Conservation (phyloP, 257 asterid genomes). For the Paraleonurus japonicus region DNA sequence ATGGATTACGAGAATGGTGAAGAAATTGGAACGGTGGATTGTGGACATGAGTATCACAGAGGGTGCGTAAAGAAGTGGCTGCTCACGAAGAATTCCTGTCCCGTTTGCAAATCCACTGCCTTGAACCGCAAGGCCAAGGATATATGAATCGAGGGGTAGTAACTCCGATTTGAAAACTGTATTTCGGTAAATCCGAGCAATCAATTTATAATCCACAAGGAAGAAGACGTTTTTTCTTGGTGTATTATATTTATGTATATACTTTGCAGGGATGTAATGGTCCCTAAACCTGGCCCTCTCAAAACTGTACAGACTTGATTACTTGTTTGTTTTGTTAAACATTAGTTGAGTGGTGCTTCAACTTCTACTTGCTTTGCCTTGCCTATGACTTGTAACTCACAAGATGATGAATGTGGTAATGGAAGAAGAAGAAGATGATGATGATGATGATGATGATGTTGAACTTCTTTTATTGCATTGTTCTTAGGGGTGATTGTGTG, state of each 20-base stretch:
- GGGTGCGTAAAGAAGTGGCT: conserved; percentile 75
- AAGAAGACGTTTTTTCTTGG: conserved; percentile 31
- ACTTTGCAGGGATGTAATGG: conserved; percentile 39
- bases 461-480: too few species aligned
- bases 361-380: not conserved
- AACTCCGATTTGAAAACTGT: conserved; percentile 14
- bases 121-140: conserved; percentile 38
- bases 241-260: conserved; percentile 67
- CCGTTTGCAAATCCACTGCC: conserved; percentile 76
- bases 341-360: conserved; percentile 22
- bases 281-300: conserved; percentile 34
- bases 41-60: conserved; percentile 73
- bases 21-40: conserved; percentile 51
- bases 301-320: conserved; percentile 55
- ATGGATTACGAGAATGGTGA: conserved; percentile 49
- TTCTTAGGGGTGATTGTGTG: too few species aligned
- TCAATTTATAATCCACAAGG: conserved; percentile 36
- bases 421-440: too few species aligned
- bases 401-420: not conserved
- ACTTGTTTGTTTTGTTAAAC: conserved; percentile 33
- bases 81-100: conserved; percentile 60
- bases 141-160: conserved; percentile 29
- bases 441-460: too few species aligned
- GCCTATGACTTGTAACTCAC: not conserved
- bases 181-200: conserved; percentile 26